A percentile compares a stretch with the other conserved stretches of the same genome.
Evolutionary conservation across 2,329 filamentous ascomycete species (phyloP).

Genomic region (Neurospora sp.): DNA sequence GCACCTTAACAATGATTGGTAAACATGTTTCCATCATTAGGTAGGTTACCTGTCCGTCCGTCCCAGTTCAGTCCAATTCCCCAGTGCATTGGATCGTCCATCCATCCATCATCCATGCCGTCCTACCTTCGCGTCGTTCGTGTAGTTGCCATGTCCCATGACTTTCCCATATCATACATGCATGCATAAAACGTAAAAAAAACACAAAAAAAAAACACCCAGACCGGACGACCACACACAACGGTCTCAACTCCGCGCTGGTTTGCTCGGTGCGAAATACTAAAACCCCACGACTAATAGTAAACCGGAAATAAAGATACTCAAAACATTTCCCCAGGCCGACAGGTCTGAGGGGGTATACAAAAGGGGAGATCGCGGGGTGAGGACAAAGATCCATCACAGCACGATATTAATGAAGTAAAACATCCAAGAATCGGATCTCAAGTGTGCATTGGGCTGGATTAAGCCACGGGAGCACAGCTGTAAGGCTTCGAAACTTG

Average conservation of each 20-base stretch:
- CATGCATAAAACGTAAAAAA: not conserved
- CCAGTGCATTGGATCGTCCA: not conserved
- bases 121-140: not conserved
- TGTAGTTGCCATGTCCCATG: not conserved
- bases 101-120: not conserved
- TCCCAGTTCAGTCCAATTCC: not conserved
- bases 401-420: not conserved
- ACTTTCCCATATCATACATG: not conserved
- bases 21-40: not conserved
- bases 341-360: not conserved
- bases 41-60: not conserved
- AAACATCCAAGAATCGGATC: not conserved
- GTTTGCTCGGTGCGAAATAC: not conserved
- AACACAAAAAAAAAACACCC: not conserved
- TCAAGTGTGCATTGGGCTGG: not conserved
- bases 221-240: not conserved
- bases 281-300: not conserved
- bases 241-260: not conserved
- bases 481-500: constrained; percentile 13
- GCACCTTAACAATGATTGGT: not conserved
- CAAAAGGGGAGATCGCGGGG: not conserved
- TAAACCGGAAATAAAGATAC: not conserved
- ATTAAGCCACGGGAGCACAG: constrained; percentile 10
- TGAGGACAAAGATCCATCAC: not conserved
- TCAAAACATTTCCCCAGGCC: not conserved